Conservation (phyloP, 495 filamentous ascomycete species). For the Lepidopterella palustris region DNA sequence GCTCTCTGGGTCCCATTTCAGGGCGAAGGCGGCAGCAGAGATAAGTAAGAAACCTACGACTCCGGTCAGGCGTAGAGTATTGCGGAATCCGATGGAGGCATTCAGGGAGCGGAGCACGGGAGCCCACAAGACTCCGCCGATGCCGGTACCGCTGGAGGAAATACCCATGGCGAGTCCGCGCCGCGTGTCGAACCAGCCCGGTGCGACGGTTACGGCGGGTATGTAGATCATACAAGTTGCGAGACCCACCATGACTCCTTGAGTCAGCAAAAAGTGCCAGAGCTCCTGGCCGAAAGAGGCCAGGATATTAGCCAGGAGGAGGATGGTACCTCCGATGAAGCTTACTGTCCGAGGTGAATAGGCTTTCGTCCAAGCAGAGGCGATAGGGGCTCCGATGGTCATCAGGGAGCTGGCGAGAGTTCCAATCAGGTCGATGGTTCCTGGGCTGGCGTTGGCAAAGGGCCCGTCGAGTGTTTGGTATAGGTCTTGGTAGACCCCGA, state of each 20-base stretch:
- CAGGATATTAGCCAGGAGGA: conserved; percentile 28
- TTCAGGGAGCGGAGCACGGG: conserved; percentile 33
- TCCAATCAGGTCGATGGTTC: conserved; percentile 42
- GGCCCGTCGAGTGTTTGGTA: conserved; percentile 38
- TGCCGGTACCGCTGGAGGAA: conserved; percentile 35
- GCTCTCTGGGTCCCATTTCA: conserved; percentile 35
- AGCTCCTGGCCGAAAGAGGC: conserved; percentile 38
- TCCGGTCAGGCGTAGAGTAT: conserved; percentile 38
- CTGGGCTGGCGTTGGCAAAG: conserved; percentile 31
- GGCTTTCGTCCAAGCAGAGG: conserved; percentile 36
- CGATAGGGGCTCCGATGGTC: conserved; percentile 42
- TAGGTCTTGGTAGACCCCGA: conserved; percentile 44
- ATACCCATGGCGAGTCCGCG: conserved; percentile 42
- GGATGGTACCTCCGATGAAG: conserved; percentile 33
- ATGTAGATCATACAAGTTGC: conserved; percentile 41
- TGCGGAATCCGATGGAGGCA: conserved; percentile 36
- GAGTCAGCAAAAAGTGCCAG: conserved; percentile 42
- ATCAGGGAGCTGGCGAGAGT: conserved; percentile 42
- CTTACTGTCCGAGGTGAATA: conserved; percentile 36
- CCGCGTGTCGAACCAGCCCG: conserved; percentile 29
- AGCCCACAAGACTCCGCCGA: conserved; percentile 39
- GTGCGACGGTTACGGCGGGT: conserved; percentile 37
- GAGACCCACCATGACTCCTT: conserved; percentile 38
- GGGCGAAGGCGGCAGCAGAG: conserved; percentile 12
- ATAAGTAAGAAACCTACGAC: conserved; percentile 34